A percentile compares a stretch with the other conserved stretches of the same genome.
phyloP scores from a whole-genome alignment of 495 filamentous ascomycete genomes.

The Aspergillus biplanus region DNA sequence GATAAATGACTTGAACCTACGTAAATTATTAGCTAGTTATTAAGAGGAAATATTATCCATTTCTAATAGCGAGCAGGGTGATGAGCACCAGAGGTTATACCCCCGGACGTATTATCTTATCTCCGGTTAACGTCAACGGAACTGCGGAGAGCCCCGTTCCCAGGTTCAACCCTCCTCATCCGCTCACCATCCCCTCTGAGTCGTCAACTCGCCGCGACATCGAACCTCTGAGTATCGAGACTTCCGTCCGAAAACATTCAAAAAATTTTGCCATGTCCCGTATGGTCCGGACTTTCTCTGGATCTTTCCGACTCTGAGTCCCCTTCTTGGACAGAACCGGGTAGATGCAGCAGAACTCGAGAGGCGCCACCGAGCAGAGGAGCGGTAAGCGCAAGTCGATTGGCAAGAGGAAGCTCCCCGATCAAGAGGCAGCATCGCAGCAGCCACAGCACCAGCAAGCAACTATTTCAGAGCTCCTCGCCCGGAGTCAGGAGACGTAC shows the following conservation, averaged over 20 bases:
- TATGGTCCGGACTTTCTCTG: constrained; percentile 16
- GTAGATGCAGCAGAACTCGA: constrained; percentile 53
- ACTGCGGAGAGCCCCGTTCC: constrained; percentile 21
- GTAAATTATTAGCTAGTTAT: too few relatives aligned
- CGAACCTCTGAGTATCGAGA: constrained; percentile 8
- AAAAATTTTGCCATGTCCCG: constrained; percentile 23
- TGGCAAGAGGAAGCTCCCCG: constrained; percentile 52
- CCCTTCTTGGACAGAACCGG: constrained; percentile 41
- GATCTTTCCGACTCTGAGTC: constrained; percentile 31
- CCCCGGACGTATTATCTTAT: constrained; percentile 34
- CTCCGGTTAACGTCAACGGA: constrained; percentile 26
- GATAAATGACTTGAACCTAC: too few relatives aligned
- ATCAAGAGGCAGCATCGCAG: constrained; percentile 42
- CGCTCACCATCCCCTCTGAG: not conserved
- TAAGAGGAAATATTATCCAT: too few relatives aligned
- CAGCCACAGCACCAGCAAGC: constrained; percentile 46
- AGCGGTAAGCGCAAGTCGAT: constrained; percentile 54
- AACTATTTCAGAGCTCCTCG: constrained; percentile 55
- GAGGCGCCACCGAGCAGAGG: constrained; percentile 47
- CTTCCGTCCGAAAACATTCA: not conserved
- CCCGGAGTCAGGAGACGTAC: constrained; percentile 29
- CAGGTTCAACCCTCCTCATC: constrained; percentile 12
- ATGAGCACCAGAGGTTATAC: not conserved
- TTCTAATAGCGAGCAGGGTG: too few relatives aligned
- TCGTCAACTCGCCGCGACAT: constrained; percentile 7